Base-by-base conservation (phyloP, 169 alveolate species). In the Plasmodium falciparum region DNA sequence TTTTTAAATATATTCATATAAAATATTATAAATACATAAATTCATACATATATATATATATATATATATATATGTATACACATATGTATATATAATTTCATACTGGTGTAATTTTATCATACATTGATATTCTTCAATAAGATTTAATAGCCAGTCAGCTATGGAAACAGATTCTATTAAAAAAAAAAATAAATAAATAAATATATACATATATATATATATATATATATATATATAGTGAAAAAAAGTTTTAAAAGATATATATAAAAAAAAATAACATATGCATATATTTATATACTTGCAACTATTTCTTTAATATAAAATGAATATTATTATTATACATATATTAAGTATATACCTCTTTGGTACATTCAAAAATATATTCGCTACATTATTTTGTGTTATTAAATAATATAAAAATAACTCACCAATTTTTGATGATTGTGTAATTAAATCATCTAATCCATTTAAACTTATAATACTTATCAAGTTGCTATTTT, bases 31-130 rank as follows among this genome's bases (percentile, higher is more conserved):
- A 59, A 59, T 13, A 17, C 17, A 59, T 11, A 52, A 52, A n/a
- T n/a, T 12, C 15, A 33, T 56, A 20, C 6, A 56, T 43, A 73
- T 73, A 33, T 33, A 56, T n/a, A 9, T 15, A 58, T 33, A 73
- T 7, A 56, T 43, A 45, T 63, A 62, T 58, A 39, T 9, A 22
- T 59, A 58, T 22, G 47, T 52, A 39, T 65, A 50, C 26, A 33
- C 12, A 63, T 45, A 33, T 17, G 54, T 54, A 24, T 20, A 52
- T 76, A 33, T 24, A 70, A 22, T 71, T 85, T 71, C 92, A 33
- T 85, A 85, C 92, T 85, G 92, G 83, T 85, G 86, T 85, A 85
- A 85, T 85, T 85, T 85, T 85, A 71, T 85, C 92, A 85, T 85
- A 85, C 92, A 85, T 85, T 85, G 92, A 85, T 85, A 85, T 50